phyloP scores from a whole-genome alignment of 345 rosid genomes.

The Gossypium arboreum region DNA sequence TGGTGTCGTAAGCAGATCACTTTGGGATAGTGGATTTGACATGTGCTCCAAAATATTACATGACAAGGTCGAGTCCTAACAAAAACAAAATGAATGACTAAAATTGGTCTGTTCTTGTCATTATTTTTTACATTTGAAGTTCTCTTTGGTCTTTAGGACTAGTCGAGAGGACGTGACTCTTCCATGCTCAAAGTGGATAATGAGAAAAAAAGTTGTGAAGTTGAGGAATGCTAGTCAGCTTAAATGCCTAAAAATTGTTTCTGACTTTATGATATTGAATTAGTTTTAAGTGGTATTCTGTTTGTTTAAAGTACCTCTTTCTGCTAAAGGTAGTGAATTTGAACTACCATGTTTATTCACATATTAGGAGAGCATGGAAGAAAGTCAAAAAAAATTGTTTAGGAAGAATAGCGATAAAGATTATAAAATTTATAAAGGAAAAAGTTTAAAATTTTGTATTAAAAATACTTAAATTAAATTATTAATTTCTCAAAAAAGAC shows the following conservation, averaged over 20 bases:
- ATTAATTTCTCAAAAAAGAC: too few species aligned
- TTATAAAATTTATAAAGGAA: too few species aligned
- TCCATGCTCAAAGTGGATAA: slow-evolving; percentile 3
- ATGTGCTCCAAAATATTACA: background rate
- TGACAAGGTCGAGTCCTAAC: background rate
- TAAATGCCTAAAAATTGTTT: background rate
- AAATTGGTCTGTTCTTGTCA: background rate
- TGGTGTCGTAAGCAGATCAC: background rate
- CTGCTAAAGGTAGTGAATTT: too few species aligned
- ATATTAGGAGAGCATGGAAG: too few species aligned
- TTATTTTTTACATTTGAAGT: background rate
- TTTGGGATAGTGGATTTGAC: slow-evolving; percentile 11
- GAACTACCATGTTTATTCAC: too few species aligned
- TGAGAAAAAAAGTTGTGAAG: background rate
- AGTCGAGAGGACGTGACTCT: background rate
- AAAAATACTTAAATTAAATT: too few species aligned
- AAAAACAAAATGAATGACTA: background rate
- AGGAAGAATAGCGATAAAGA: too few species aligned
- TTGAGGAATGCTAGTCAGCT: background rate
- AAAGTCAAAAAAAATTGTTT: too few species aligned
- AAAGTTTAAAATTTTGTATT: too few species aligned
- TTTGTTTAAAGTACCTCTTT: too few species aligned
- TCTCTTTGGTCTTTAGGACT: background rate
- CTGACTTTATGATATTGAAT: too few species aligned
- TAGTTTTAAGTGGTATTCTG: too few species aligned